Evolutionary conservation across 371 early-diverging fungal species (phyloP).

Genomic region (Coemansia sp.): DNA sequence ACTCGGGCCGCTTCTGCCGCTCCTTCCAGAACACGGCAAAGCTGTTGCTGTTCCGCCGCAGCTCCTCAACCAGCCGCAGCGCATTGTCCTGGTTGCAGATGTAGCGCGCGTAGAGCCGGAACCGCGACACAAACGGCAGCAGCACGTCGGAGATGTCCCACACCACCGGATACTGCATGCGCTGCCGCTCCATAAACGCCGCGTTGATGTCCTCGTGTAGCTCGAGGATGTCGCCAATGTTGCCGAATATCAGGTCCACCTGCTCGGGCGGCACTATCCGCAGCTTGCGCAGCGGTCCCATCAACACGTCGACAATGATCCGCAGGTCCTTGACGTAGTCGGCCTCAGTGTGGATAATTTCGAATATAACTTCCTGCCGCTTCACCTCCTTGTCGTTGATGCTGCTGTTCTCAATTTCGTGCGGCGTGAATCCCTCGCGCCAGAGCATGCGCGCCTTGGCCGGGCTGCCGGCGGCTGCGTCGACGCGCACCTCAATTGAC

Average conservation of each 20-base stretch:
- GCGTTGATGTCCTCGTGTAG: slow-evolving; percentile 51
- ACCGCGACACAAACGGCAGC: slow-evolving; percentile 51
- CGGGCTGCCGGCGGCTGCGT: slow-evolving; percentile 20
- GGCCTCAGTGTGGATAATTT: slow-evolving; percentile 85
- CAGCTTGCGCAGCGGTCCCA: slow-evolving; percentile 52
- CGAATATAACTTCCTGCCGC: slow-evolving; percentile 92
- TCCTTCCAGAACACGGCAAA: slow-evolving; percentile 48
- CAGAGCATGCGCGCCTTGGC: slow-evolving; percentile 51
- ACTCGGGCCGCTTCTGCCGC: slow-evolving; percentile 49
- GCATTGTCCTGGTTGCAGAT: slow-evolving; percentile 52
- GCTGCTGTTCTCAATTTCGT: slow-evolving; percentile 46
- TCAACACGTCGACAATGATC: slow-evolving; percentile 50
- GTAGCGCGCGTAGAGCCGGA: slow-evolving; percentile 54
- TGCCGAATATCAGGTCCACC: slow-evolving; percentile 56
- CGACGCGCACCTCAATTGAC: slow-evolving; percentile 31
- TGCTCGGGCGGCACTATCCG: slow-evolving; percentile 53
- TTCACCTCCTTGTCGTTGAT: slow-evolving; percentile 73
- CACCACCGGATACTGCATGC: slow-evolving; percentile 56
- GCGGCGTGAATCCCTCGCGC: slow-evolving; percentile 51
- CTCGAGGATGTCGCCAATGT: slow-evolving; percentile 53
- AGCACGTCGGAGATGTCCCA: slow-evolving; percentile 60
- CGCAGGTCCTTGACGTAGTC: slow-evolving; percentile 83
- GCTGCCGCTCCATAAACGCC: slow-evolving; percentile 55
- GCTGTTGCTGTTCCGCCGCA: slow-evolving; percentile 45
- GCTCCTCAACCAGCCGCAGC: slow-evolving; percentile 34